A percentile compares a stretch with the other conserved stretches of the same genome.
These are phyloP conservation scores for Isochrysis galbana DNA, from an alignment of 78 protist species.

Conservation along the genomic window DNA sequence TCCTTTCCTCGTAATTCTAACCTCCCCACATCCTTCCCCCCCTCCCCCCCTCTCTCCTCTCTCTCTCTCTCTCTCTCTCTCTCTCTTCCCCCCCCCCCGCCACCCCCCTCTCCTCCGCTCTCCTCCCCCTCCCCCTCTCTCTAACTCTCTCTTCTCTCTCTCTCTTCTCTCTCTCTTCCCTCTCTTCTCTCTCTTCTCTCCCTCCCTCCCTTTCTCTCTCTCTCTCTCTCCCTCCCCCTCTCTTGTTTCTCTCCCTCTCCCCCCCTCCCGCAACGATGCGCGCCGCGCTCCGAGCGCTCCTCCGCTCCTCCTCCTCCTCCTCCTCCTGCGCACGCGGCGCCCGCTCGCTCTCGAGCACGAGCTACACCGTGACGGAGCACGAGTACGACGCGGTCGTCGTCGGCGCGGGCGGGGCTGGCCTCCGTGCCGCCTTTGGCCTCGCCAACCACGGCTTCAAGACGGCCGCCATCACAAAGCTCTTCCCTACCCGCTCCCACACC, in stretches of 20 bases:
- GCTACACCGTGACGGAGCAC: slow-evolving; percentile 93
- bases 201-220: not conserved
- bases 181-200: not conserved
- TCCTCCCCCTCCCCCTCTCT: not conserved
- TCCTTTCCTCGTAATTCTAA: too few species aligned
- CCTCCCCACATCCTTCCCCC: too few species aligned
- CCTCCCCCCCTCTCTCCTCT: too few species aligned
- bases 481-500: slow-evolving; percentile 99
- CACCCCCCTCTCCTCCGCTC: not conserved
- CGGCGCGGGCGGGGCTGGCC: slow-evolving; percentile 99
- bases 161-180: slow-evolving; percentile 3
- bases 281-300: not conserved
- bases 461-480: slow-evolving; percentile 95
- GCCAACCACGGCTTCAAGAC: slow-evolving; percentile 89
- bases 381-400: slow-evolving; percentile 96
- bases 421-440: slow-evolving; percentile 96
- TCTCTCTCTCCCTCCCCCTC: not conserved
- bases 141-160: too few species aligned
- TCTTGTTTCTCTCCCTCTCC: not conserved
- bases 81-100: not conserved
- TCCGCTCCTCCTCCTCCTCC: not conserved
- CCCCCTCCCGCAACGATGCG: not conserved
- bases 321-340: not conserved
- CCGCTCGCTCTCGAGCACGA: not conserved
- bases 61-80: slow-evolving; percentile 2